Evolutionary conservation across 768 basidiomycete genomes (phyloP).

Genomic region (Macrocybe gigantea): DNA sequence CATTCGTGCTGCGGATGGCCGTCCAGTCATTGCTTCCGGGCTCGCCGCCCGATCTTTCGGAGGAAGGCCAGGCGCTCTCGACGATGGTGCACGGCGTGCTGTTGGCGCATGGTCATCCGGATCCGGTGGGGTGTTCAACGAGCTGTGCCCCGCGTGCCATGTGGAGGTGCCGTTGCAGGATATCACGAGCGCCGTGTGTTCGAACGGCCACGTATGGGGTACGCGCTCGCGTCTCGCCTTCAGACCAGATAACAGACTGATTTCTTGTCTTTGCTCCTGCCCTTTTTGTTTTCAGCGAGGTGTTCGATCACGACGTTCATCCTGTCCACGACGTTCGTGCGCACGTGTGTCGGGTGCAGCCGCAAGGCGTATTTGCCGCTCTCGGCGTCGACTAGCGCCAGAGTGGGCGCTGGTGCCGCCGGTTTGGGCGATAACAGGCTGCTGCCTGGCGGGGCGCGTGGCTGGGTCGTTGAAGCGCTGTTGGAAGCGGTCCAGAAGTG

Average conservation of each 20-base stretch:
- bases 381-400: slow-evolving; percentile 23
- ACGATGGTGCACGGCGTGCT: slow-evolving; percentile 16
- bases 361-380: slow-evolving; percentile 74
- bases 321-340: slow-evolving; percentile 68
- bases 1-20: slow-evolving; percentile 59
- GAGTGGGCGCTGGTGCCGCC: too few relatives aligned
- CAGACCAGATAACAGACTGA: background rate
- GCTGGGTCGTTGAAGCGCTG: slow-evolving; percentile 63
- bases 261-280: slow-evolving; percentile 4
- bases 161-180: slow-evolving; percentile 54
- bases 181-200: slow-evolving; percentile 55
- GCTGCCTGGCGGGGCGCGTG: slow-evolving; percentile 40
- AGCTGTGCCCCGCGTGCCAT: slow-evolving; percentile 73
- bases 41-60: slow-evolving; percentile 31
- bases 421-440: too few relatives aligned
- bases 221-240: slow-evolving; percentile 16
- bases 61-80: slow-evolving; percentile 28
- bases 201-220: slow-evolving; percentile 78
- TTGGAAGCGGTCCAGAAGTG: slow-evolving; percentile 64
- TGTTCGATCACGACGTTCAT: slow-evolving; percentile 81
- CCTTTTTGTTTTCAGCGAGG: slow-evolving; percentile 41
- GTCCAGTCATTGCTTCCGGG: slow-evolving; percentile 54
- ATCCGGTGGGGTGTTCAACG: slow-evolving; percentile 34
- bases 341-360: slow-evolving; percentile 78
- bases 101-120: too few relatives aligned